phyloP scores from a whole-genome alignment of 1,284 basidiomycete genomes.

The Ceratobasidium papillatum region DNA sequence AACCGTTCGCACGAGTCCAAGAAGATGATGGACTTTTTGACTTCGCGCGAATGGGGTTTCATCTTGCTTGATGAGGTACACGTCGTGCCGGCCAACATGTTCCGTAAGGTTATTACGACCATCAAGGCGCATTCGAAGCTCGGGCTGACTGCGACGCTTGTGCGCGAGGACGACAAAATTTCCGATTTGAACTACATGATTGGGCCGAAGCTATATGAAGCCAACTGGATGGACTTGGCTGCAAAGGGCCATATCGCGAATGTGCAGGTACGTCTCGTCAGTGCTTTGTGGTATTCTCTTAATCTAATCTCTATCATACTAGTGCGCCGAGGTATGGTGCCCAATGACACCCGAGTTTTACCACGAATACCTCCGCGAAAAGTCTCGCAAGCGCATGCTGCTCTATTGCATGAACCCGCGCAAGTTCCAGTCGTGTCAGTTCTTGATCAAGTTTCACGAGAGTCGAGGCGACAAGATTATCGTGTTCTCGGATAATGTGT shows the following conservation, averaged over 20 bases:
- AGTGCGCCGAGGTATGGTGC: slow-evolving; percentile 99
- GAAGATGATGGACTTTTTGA: slow-evolving; percentile 99
- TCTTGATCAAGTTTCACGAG: slow-evolving; percentile 98
- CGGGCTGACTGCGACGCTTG: slow-evolving; percentile 95
- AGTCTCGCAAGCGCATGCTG: slow-evolving; percentile 92
- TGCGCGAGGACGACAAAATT: slow-evolving; percentile 99
- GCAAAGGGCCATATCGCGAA: slow-evolving; percentile 99
- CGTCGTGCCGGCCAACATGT: slow-evolving; percentile 97
- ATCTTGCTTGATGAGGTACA: slow-evolving; percentile 96
- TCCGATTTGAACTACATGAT: slow-evolving; percentile 99
- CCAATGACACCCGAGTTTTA: slow-evolving; percentile 99
- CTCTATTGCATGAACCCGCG: slow-evolving; percentile 99
- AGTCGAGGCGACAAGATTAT: slow-evolving; percentile 99
- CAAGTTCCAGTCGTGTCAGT: slow-evolving; percentile 99
- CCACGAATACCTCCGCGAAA: slow-evolving; percentile 94
- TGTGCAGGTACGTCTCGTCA: slow-evolving; percentile 81
- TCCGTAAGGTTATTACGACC: slow-evolving; percentile 92
- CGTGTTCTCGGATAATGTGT: slow-evolving; percentile 99
- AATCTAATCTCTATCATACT: slow-evolving; percentile 20
- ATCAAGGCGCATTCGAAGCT: slow-evolving; percentile 98
- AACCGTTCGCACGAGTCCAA: slow-evolving; percentile 96
- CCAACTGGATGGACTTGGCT: slow-evolving; percentile 99
- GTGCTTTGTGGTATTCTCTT: slow-evolving; percentile 13
- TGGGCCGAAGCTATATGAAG: slow-evolving; percentile 98
- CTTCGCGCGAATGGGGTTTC: slow-evolving; percentile 94